Evolutionary conservation across 2,329 filamentous ascomycete species (phyloP), one percentile per base, ranked within the genome.

Genomic region (Botrytis cinerea): DNA sequence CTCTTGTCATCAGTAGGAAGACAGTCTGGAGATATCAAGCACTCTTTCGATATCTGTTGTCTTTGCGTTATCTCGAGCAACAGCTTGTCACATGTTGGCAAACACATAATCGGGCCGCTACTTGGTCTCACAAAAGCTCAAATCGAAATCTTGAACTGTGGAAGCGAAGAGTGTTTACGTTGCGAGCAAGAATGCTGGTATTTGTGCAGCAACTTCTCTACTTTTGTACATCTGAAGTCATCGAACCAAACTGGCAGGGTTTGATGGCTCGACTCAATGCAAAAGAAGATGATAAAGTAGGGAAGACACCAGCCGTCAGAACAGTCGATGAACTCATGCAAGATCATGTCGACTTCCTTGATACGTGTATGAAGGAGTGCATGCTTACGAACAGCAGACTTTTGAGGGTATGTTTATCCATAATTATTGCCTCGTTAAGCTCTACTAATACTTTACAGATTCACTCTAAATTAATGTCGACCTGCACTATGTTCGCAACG

Each of bases 291-390:
- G 81, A 81, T 75, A 80, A 82, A 73, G 81, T 82, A 46, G 81
- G 81, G 4, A 72, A 75, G 38, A 79, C 79, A n/a, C 81, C 83
- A 10, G 60, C 73, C 8, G 85, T 84, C 59, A 84, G 94, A 54
- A 99, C 96, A 0, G 96, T 99, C 1, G 96, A 99, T 80, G 94
- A 98, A 84, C 84, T 99, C 80, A 99, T 99, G 96, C 94, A 98
- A 84, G 95, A 98, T 80, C 96, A 99, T 83, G 95, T 99, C 74
- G 96, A 98, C 83, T 99, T 99, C 82, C 85, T 99, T 66, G 96
- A 98, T 79, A 98, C 96, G 6, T 99, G 96, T 82, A 86, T 99
- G 79, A 99, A 98, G 84, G 96, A 98, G 84, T 98, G 96, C 85
- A 98, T 98, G 94, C 87, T 99, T 76, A 99, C 96, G 32, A 98